phyloP scores from a whole-genome alignment of 2,329 filamentous ascomycete species.

The Aureobasidium melanogenum region DNA sequence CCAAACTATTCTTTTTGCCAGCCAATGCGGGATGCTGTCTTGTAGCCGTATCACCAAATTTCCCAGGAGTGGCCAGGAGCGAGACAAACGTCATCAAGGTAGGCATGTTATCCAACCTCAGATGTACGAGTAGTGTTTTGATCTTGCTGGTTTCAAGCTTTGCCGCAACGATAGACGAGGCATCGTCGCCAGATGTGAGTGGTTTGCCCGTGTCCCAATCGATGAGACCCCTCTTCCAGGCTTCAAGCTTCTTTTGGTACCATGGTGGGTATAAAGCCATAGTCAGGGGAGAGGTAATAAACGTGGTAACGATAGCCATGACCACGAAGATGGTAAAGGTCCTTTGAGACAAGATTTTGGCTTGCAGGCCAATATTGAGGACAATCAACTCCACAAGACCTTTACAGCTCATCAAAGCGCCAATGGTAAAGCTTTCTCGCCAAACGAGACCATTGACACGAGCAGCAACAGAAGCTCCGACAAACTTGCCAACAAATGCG shows the following conservation, averaged over 20 bases:
- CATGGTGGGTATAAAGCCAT: constrained; percentile 64
- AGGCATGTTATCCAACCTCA: constrained; percentile 76
- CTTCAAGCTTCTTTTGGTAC: constrained; percentile 65
- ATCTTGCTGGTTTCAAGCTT: constrained; percentile 46
- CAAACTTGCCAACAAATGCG: constrained; percentile 77
- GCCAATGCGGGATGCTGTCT: constrained; percentile 31
- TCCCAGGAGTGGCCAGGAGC: constrained; percentile 52
- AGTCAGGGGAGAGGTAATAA: constrained; percentile 71
- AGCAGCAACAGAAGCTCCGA: constrained; percentile 73
- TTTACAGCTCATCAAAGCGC: constrained; percentile 92
- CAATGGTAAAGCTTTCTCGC: constrained; percentile 84
- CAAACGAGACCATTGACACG: constrained; percentile 69
- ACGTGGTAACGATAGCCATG: constrained; percentile 83
- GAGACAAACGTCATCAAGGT: constrained; percentile 75
- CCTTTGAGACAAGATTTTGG: constrained; percentile 66
- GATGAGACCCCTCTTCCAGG: constrained; percentile 77
- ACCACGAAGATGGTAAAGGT: constrained; percentile 94
- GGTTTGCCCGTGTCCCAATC: constrained; percentile 66
- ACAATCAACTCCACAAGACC: constrained; percentile 92
- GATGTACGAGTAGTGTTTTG: constrained; percentile 64
- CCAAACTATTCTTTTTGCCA: constrained; percentile 16
- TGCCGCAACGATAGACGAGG: constrained; percentile 29
- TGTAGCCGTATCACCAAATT: constrained; percentile 30
- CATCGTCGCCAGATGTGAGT: constrained; percentile 23
- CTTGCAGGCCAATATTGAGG: constrained; percentile 74